Evolutionary conservation across 352 stramenopile species (phyloP).

Genomic region (Thalassiosira hispida): DNA sequence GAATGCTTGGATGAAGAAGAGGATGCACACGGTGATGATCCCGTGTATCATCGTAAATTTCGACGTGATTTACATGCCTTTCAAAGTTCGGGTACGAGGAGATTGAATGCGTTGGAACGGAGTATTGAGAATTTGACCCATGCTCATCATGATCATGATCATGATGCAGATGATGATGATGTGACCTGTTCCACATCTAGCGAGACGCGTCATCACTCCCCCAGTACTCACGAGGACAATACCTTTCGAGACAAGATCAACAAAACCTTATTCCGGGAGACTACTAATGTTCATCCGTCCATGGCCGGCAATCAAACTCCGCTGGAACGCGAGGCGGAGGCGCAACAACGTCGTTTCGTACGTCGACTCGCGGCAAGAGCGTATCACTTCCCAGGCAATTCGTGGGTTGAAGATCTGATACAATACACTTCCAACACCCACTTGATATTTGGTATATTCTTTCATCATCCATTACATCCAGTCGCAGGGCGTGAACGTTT

Average conservation of each 20-base stretch:
- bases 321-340: not conserved
- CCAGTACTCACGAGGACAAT: not conserved
- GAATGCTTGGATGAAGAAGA: constrained; percentile 21
- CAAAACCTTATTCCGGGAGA: not conserved
- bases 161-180: no score
- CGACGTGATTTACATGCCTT: not conserved
- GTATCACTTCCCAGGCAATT: constrained; percentile 54
- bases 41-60: not conserved
- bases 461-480: constrained; percentile 54
- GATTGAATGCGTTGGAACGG: not conserved
- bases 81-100: not conserved
- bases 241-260: not conserved
- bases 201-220: no score
- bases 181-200: constrained; percentile 1
- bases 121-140: no score
- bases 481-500: constrained; percentile 32
- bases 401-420: constrained; percentile 49
- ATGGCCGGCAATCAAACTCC: constrained; percentile 20
- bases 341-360: constrained; percentile 31
- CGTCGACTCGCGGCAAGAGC: constrained; percentile 40
- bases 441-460: constrained; percentile 51
- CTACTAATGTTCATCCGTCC: constrained; percentile 22
- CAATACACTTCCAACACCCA: constrained; percentile 55
- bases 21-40: not conserved
- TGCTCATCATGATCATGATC: no score